A percentile compares a stretch with the other conserved stretches of the same genome.
Evolutionary conservation across 805 yeast genomes (phyloP).

Genomic region (Ogataea populi-albae): DNA sequence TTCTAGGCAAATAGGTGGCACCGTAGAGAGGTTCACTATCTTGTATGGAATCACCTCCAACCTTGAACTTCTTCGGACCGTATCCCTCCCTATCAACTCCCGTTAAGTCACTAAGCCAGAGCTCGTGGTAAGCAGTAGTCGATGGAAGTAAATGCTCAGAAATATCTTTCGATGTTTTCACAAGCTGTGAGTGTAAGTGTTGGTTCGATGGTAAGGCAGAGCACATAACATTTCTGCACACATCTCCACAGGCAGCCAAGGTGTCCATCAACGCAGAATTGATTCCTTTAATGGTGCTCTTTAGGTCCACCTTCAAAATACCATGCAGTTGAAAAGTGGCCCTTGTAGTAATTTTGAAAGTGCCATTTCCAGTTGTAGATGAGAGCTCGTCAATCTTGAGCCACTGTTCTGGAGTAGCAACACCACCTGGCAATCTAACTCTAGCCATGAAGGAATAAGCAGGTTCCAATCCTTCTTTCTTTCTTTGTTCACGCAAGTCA

Average conservation of each 20-base stretch:
- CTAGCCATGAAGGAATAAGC: conserved; percentile 97
- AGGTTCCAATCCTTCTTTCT: conserved; percentile 90
- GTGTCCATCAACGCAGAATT: conserved; percentile 89
- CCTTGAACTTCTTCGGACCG: conserved; percentile 82
- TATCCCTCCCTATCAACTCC: conserved; percentile 57
- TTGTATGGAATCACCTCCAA: conserved; percentile 81
- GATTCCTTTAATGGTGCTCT: conserved; percentile 90
- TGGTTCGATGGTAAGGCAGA: conserved; percentile 87
- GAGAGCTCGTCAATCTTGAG: conserved; percentile 79
- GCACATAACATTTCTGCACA: conserved; percentile 91
- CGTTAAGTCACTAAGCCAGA: conserved; percentile 61
- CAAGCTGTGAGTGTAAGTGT: conserved; percentile 73
- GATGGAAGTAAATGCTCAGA: conserved; percentile 83
- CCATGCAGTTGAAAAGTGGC: conserved; percentile 98
- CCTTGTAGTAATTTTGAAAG: conserved; percentile 91
- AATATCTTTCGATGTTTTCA: conserved; percentile 57
- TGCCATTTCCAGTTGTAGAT: conserved; percentile 83
- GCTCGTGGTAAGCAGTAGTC: conserved; percentile 95
- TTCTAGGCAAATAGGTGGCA: conserved; percentile 85
- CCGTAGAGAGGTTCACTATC: conserved; percentile 88
- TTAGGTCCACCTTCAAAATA: conserved; percentile 82
- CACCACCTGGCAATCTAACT: conserved; percentile 92
- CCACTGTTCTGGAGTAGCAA: conserved; percentile 86
- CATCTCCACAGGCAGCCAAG: conserved; percentile 98
- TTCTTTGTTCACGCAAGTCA: conserved; percentile 90